Evolutionary conservation across 306 rosid species (phyloP).

Genomic region (Gastrolobium bilobum): DNA sequence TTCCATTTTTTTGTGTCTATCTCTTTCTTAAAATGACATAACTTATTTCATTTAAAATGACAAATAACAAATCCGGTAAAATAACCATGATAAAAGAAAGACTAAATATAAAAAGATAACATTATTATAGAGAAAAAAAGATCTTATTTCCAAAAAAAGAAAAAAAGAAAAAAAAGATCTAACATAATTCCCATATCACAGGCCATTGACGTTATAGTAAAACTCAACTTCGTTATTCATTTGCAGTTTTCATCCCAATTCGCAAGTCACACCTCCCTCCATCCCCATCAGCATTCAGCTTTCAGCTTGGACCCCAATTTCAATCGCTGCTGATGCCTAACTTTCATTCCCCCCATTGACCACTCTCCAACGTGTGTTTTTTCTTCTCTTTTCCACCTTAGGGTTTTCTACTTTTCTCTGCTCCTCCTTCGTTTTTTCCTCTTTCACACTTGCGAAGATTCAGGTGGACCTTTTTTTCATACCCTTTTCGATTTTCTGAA

Average conservation of each 20-base stretch:
- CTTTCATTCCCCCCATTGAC: constrained; percentile 38
- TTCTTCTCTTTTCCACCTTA: constrained; percentile 23
- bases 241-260: neutral
- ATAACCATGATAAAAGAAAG: too few relatives aligned
- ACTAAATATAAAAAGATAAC: too few relatives aligned
- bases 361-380: constrained; percentile 19
- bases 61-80: too few relatives aligned
- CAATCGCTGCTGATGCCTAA: neutral
- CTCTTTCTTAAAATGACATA: too few relatives aligned
- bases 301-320: neutral
- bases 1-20: too few relatives aligned
- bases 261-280: constrained; percentile 40
- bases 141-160: too few relatives aligned
- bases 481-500: constrained; percentile 14
- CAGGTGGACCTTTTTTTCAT: neutral
- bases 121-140: too few relatives aligned
- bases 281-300: neutral
- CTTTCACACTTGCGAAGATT: constrained; percentile 40
- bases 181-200: too few relatives aligned
- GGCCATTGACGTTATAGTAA: too few relatives aligned
- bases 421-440: constrained; percentile 10
- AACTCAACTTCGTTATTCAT: too few relatives aligned
- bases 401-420: constrained; percentile 44
- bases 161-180: too few relatives aligned
- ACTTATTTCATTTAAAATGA: too few relatives aligned